A percentile compares a stretch with the other conserved stretches of the same genome.
phyloP scores from a whole-genome alignment of 148 eudicot species.

The Bassia scoparia region DNA sequence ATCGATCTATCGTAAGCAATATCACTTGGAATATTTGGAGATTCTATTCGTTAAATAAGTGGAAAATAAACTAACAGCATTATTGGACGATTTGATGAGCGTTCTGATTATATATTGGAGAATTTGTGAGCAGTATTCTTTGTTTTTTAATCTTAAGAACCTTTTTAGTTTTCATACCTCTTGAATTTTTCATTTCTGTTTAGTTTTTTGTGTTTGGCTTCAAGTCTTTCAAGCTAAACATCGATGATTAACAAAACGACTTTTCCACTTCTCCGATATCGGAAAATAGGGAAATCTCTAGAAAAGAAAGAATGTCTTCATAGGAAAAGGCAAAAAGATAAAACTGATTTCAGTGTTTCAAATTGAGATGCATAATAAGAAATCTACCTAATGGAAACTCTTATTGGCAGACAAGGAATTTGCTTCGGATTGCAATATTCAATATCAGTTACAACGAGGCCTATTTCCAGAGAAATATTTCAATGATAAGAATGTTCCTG shows the following conservation, averaged over 20 bases:
- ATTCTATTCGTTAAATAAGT: neutral
- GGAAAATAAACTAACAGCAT: neutral
- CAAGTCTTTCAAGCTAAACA: too few species aligned
- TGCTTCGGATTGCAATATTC: conserved; percentile 86
- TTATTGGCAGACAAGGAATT: conserved; percentile 72
- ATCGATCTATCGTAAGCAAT: too few species aligned
- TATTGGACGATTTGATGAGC: neutral
- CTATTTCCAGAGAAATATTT: conserved; percentile 92
- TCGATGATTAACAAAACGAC: too few species aligned
- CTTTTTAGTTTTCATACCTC: too few species aligned
- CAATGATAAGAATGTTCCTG: conserved; percentile 87
- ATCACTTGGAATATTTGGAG: neutral
- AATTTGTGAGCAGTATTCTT: neutral
- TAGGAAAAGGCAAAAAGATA: too few species aligned
- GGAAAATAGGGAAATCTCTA: too few species aligned
- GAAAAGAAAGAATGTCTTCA: too few species aligned
- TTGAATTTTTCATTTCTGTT: neutral
- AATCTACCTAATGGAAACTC: neutral
- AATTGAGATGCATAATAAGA: neutral
- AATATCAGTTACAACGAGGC: conserved; percentile 93
- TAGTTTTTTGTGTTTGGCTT: neutral
- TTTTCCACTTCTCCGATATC: too few species aligned
- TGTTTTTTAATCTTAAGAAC: too few species aligned
- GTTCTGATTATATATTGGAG: neutral
- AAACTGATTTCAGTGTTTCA: neutral